A percentile compares a stretch with the other conserved stretches of the same genome.
Evolutionary conservation across 345 rosid genomes (phyloP).

Genomic region (Pugionium cornutum): DNA sequence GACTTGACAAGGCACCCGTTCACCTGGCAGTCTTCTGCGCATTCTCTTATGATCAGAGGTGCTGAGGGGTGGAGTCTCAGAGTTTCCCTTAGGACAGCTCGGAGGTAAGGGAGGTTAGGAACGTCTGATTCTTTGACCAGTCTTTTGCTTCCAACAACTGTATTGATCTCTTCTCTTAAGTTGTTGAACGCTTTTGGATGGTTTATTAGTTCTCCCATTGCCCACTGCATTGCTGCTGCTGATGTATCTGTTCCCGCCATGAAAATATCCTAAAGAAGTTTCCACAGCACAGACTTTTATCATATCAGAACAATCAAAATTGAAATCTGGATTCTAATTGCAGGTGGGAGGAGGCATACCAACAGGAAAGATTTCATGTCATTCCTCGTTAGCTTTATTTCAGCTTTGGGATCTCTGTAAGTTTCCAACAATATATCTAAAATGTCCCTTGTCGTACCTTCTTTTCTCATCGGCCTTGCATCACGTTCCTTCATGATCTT

Average conservation of each 20-base stretch:
- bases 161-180: slow-evolving; percentile 44
- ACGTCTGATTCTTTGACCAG: slow-evolving; percentile 46
- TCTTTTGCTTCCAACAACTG: slow-evolving; percentile 41
- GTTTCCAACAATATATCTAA: slow-evolving; percentile 42
- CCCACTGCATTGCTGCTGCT: slow-evolving; percentile 65
- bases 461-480: slow-evolving; percentile 32
- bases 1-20: slow-evolving; percentile 50
- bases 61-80: slow-evolving; percentile 43
- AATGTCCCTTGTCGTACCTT: slow-evolving; percentile 32
- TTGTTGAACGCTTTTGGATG: slow-evolving; percentile 44
- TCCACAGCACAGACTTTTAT: not conserved
- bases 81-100: slow-evolving; percentile 46
- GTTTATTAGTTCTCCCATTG: slow-evolving; percentile 51
- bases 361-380: slow-evolving; percentile 68
- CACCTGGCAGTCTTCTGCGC: slow-evolving; percentile 38
- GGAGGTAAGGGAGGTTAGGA: slow-evolving; percentile 47
- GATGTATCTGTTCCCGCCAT: slow-evolving; percentile 58
- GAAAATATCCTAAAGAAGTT: slow-evolving; percentile 39
- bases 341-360: slow-evolving; percentile 53
- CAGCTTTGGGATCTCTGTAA: slow-evolving; percentile 48
- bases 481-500: slow-evolving; percentile 59
- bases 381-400: slow-evolving; percentile 52
- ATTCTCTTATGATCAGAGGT: slow-evolving; percentile 42
- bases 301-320: slow-evolving; percentile 1
- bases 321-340: slow-evolving; percentile 38